Evolutionary conservation across 2,329 filamentous ascomycete species (phyloP), one percentile per base, ranked within the genome.

Genomic region (Coniochaeta sp.): DNA sequence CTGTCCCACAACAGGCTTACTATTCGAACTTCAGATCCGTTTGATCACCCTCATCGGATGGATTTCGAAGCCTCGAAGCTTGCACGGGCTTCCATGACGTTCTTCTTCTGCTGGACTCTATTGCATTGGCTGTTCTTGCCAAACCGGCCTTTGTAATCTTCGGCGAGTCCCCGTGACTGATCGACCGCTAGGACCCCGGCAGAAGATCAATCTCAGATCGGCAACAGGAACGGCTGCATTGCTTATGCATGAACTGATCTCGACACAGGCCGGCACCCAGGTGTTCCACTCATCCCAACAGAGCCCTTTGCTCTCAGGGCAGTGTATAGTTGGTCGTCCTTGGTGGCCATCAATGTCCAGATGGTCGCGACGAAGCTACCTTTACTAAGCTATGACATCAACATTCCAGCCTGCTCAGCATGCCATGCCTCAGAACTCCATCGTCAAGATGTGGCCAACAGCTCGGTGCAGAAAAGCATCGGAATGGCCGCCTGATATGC

Each of bases 201-300:
- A 42, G 56, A 31, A 52, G 59, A 63, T 63, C 60, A 61, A 55
- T 57, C 55, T 51, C 49, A 55, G 58, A 58, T 59, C 55, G 53
- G 54, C 53, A 27, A 48, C 47, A 35, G 10, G 26, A 51, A 53
- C 51, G 33, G 48, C 51, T 49, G 49, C 30, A 38, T 46, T 49
- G 42, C 47, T 51, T 33, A 33, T 28, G 55, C 55, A 52, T 58
- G 30, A 49, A 51, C 51, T 51, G 53, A 60, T 60, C 55, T 48
- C 49, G n/a, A 14, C 20, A 24, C 3, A 24, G 5, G 6, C 22
- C 38, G 6, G 33, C 5, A 4, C 35, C 18, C 3, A 7, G 5
- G n/a, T n/a, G 59, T 61, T 61, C 60, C 48, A 62, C 58, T 57
- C 60, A 62, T 61, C 50, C 60, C 30, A 2, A 5, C 33, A 22